phyloP scores from a whole-genome alignment of 228 moss, liverwort and hornwort genomes.

The Sphagnum fallax region DNA sequence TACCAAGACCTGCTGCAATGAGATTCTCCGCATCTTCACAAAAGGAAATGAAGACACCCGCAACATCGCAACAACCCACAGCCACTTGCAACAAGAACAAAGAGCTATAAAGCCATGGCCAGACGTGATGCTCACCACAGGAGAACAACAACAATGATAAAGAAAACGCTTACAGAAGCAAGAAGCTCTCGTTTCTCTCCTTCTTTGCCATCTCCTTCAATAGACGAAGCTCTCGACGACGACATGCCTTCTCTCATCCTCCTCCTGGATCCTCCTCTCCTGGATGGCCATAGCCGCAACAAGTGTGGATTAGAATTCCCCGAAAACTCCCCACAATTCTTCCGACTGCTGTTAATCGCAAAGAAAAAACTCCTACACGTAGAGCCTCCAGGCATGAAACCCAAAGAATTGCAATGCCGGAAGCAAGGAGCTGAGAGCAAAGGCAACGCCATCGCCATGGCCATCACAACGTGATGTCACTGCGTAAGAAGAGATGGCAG shows the following conservation, averaged over 20 bases:
- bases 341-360: background rate
- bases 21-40: too few relatives aligned
- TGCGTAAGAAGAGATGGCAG: too few relatives aligned
- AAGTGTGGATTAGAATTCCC: background rate
- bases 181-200: background rate
- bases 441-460: too few relatives aligned
- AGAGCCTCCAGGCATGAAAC: too few relatives aligned
- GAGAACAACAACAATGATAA: too few relatives aligned
- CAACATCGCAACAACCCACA: background rate
- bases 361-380: too few relatives aligned
- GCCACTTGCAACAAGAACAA: background rate
- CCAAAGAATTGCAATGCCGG: too few relatives aligned
- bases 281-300: background rate
- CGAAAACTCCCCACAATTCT: background rate
- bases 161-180: background rate
- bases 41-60: too few relatives aligned
- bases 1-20: too few relatives aligned
- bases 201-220: conserved; percentile 2
- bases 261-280: background rate
- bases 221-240: conserved; percentile 2
- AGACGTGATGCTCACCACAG: background rate
- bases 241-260: background rate
- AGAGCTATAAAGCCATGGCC: too few relatives aligned
- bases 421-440: too few relatives aligned
- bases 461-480: too few relatives aligned